Evolutionary conservation across 345 rosid genomes (phyloP).

Genomic region (Pistacia atlantica): DNA sequence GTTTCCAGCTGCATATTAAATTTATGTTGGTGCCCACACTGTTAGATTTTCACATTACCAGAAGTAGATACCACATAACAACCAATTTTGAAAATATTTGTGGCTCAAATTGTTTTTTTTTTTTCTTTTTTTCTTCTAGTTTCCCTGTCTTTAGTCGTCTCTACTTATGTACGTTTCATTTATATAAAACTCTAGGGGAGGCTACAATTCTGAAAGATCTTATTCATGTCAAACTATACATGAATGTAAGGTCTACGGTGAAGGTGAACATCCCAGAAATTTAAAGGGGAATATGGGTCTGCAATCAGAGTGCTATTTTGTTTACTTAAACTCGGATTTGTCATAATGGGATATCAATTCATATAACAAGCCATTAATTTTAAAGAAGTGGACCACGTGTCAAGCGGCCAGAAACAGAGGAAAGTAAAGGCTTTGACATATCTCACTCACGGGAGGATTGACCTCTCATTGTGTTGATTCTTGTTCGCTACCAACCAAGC

Average conservation of each 20-base stretch:
- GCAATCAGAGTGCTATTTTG: neutral
- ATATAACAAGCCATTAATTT: conserved; percentile 3
- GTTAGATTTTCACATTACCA: neutral
- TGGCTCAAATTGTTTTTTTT: neutral
- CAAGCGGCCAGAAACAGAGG: neutral
- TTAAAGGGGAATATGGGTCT: neutral
- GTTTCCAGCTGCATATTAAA: neutral
- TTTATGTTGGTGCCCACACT: neutral
- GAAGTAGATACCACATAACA: neutral
- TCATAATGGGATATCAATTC: conserved; percentile 4
- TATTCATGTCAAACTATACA: neutral
- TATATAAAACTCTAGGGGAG: neutral
- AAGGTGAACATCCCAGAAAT: neutral
- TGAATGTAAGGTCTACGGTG: neutral
- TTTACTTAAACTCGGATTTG: neutral
- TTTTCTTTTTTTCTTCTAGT: neutral
- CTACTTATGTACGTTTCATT: too few species aligned
- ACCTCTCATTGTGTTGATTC: neutral
- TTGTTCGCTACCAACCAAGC: conserved; percentile 17
- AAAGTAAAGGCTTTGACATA: neutral
- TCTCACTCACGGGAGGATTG: neutral
- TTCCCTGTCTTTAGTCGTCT: neutral
- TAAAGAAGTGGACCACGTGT: neutral
- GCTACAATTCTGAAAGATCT: neutral
- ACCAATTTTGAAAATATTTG: neutral